phyloP scores from a whole-genome alignment of 371 early-diverging fungal species.

The Mucor indicus region DNA sequence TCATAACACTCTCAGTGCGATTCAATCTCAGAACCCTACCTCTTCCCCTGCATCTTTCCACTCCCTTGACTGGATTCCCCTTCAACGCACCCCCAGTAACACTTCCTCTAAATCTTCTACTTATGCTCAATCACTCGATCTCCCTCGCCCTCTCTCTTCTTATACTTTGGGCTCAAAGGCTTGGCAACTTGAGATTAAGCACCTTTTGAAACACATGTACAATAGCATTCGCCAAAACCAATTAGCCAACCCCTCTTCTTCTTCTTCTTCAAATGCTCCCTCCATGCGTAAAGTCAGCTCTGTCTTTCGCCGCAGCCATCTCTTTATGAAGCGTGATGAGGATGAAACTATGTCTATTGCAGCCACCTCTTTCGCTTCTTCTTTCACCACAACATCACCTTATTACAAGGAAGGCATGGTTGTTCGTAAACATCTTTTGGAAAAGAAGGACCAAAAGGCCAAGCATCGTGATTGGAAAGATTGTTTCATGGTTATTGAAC shows the following conservation, averaged over 20 bases:
- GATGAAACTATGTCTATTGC: neutral
- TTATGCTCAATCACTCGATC: slow-evolving; percentile 5
- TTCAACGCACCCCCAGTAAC: slow-evolving; percentile 18
- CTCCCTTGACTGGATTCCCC: slow-evolving; percentile 7
- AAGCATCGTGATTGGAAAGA: slow-evolving; percentile 79
- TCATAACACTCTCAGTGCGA: slow-evolving; percentile 47
- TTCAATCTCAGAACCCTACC: slow-evolving; percentile 21
- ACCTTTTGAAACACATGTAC: slow-evolving; percentile 49
- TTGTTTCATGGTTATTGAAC: slow-evolving; percentile 66
- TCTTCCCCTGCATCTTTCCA: slow-evolving; percentile 16
- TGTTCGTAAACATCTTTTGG: slow-evolving; percentile 77
- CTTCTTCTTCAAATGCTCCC: too few relatives aligned
- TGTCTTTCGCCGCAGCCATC: too few relatives aligned
- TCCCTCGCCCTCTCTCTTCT: neutral
- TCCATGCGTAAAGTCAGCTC: too few relatives aligned
- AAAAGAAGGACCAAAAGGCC: slow-evolving; percentile 70
- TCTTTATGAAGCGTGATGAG: too few relatives aligned
- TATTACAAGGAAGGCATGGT: slow-evolving; percentile 71
- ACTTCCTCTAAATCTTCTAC: slow-evolving; percentile 6
- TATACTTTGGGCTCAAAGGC: slow-evolving; percentile 12
- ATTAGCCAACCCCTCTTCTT: slow-evolving; percentile 54
- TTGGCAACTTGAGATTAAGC: slow-evolving; percentile 22
- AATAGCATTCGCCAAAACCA: slow-evolving; percentile 60
- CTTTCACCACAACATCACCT: slow-evolving; percentile 19
- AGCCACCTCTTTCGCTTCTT: slow-evolving; percentile 11